These are phyloP conservation scores for Ampelomyces quisqualis DNA, from an alignment of 2,329 filamentous ascomycete genomes.

Conservation along the genomic window DNA sequence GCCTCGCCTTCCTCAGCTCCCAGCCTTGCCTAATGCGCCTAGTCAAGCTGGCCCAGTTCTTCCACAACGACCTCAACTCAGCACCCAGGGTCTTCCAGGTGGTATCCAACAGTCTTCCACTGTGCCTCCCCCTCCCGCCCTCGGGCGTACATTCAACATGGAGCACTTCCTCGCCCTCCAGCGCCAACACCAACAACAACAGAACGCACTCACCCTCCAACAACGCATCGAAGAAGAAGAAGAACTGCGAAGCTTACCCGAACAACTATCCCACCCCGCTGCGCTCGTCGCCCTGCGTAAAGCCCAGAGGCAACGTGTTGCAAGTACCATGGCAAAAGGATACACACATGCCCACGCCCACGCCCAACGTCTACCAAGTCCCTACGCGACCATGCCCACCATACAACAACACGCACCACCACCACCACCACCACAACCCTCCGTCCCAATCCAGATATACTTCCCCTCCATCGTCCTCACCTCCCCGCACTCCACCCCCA, in stretches of 20 bases:
- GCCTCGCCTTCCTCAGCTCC: background rate
- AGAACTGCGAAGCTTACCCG: background rate
- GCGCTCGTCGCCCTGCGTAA: too few species aligned
- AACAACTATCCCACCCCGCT: slow-evolving; percentile 1
- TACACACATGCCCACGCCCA: background rate
- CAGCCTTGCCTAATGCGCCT: background rate
- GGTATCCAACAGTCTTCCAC: background rate
- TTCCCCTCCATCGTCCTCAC: slow-evolving; percentile 24
- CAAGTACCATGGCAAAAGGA: too few species aligned
- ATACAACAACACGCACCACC: slow-evolving; percentile 17
- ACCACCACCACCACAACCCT: slow-evolving; percentile 1
- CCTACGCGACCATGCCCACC: slow-evolving; percentile 12
- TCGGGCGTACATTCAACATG: background rate
- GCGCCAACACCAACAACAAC: too few species aligned
- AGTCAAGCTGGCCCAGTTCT: background rate
- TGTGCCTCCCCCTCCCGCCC: background rate
- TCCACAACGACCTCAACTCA: background rate
- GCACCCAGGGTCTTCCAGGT: background rate
- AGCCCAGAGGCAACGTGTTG: too few species aligned
- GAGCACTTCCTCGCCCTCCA: background rate
- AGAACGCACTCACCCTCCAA: background rate
- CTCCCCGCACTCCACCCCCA: slow-evolving; percentile 12
- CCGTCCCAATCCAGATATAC: slow-evolving; percentile 34
- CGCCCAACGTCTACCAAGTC: slow-evolving; percentile 7
- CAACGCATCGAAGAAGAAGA: background rate